Evolutionary conservation across 495 filamentous ascomycete genomes (phyloP), one percentile per base, ranked within the genome.

Genomic region (Pyrenopolyporus hunteri): DNA sequence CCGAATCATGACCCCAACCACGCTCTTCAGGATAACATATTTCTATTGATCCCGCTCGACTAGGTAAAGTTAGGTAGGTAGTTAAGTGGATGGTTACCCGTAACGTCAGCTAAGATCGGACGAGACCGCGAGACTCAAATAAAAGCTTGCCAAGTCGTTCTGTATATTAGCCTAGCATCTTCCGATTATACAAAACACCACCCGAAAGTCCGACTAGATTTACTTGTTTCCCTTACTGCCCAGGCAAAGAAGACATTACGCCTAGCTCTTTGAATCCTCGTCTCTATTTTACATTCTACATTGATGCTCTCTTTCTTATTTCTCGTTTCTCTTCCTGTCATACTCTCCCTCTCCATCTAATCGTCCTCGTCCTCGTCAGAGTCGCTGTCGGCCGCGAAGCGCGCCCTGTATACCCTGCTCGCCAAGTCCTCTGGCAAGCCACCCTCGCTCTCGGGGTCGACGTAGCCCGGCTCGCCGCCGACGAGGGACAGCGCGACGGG

Each of bases 391-490:
- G 78, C 77, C 3, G 74, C 72, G 57, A 78, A 47, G 10, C 80
- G 59, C 0, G 75, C 77, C 22, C 80, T 63, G 47, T 79, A 80
- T 20, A 80, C 46, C 14, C 82, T 66, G 32, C 59, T 76, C 0
- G 77, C 76, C 49, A 97, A 76, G 69, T 98, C 93, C 61, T 94
- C 90, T 70, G 93, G 91, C 17, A 97, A 72, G 0, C 93, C 89
- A 1, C 91, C 92, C 22, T 90, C 89, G 23, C 84, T 85, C 63
- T 94, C 92, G 0, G 90, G 85, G 68, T 96, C 91, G 23, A 89
- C 76, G 69, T 94, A 98, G 10, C 93, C 93, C n/a, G n/a, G n/a
- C 57, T 89, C 87, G 3, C 94, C 94, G 8, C 94, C 94, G 55
- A 91, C 78, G 33, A 96, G 80, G 67, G 90, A 93, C 57, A 99